Base-by-base conservation (phyloP, 108 stramenopile genomes). In the Epipyxis sp. region DNA sequence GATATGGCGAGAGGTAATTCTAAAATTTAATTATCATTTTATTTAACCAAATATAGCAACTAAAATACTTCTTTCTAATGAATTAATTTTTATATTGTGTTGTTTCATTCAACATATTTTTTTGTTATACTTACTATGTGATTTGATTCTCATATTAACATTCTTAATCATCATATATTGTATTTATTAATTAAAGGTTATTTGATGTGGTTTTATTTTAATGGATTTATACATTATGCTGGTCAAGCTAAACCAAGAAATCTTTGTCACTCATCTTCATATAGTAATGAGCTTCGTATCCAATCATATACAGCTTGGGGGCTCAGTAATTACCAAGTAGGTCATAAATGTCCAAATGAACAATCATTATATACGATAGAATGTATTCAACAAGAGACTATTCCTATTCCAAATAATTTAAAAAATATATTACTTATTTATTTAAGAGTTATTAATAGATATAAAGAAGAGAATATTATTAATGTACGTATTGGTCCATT, bases 1-100 rank as follows among this genome's bases (percentile, higher is more conserved):
- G 61, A 65, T 32, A 65, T 65, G 61, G 61, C 61, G 61, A 29
- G 61, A 29, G 61, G n/a, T n/a, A n/a, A n/a, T n/a, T n/a, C n/a
- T n/a, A n/a, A n/a, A n/a, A n/a, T n/a, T n/a, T n/a, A n/a, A n/a
- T n/a, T n/a, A n/a, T n/a, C n/a, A n/a, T n/a, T n/a, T n/a, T n/a
- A n/a, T n/a, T n/a, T n/a, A n/a, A n/a, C n/a, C n/a, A n/a, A n/a
- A n/a, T n/a, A n/a, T n/a, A n/a, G n/a, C n/a, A n/a, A n/a, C n/a
- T n/a, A n/a, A n/a, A n/a, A n/a, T n/a, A n/a, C n/a, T n/a, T n/a
- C n/a, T n/a, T n/a, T n/a, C n/a, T n/a, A n/a, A n/a, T n/a, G n/a
- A n/a, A n/a, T n/a, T n/a, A n/a, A n/a, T n/a, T n/a, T n/a, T n/a
- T n/a, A n/a, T n/a, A n/a, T n/a, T n/a, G n/a, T n/a, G n/a, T n/a